Evolutionary conservation across 192 early-diverging fungal genomes (phyloP), one percentile per base, ranked within the genome.

Genomic region (Mortierella alpina): DNA sequence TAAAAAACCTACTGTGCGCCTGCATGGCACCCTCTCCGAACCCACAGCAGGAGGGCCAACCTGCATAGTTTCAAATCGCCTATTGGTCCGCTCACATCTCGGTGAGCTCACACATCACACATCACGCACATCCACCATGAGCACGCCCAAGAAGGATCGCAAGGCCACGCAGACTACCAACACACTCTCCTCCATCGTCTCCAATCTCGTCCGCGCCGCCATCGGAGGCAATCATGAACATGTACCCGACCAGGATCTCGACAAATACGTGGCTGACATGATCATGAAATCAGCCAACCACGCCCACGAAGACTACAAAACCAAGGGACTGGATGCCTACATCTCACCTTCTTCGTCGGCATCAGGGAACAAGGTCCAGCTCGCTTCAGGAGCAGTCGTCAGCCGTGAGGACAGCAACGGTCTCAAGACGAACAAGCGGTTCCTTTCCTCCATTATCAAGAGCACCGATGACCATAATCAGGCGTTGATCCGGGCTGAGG

Each of bases 381-480:
- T 75, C 17, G 40, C 47, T 49, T 23, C 63, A 18, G 67, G 73
- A 7, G 50, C 57, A 6, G 17, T 73, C 10, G 10, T 66, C 52
- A 62, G 46, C 41, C 87, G 87, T 20, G 66, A 77, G 2, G 73
- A 84, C 15, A 82, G 73, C 51, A 83, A 66, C 41, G 60, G 84
- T 0, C 84, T 84, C 10, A 88, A 86, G 49, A 85, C 87, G 23
- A 90, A 90, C 63, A 90, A 86, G 45, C 77, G 89, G n/a, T 90
- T 90, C 58, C 75, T 90, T 4, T 68, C 83, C 12, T 87, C 86
- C 18, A 80, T 90, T 22, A 83, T 90, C 47, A 88, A 87, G 66
- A 85, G 75, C 54, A 88, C 87, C 0, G 86, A 88, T 57, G 63
- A 69, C 50, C 89, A 90, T 60, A 90, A 90, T 42, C 82, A 90